Evolutionary conservation across 768 basidiomycete species (phyloP).

Genomic region (Terana coerulea): DNA sequence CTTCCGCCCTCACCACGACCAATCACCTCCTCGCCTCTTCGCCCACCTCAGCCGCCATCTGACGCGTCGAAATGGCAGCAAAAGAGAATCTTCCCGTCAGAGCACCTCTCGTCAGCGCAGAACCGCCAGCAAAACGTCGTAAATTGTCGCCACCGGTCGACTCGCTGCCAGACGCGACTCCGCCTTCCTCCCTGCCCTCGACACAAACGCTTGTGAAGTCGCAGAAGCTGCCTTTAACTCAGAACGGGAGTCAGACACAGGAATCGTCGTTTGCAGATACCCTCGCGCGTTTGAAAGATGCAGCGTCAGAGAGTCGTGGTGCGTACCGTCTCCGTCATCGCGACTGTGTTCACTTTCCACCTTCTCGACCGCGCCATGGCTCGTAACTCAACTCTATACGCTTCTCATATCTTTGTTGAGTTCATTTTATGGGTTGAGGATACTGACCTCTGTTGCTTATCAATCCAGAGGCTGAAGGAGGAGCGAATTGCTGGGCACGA

Average conservation of each 20-base stretch:
- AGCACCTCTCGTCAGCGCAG: background rate
- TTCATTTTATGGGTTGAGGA: too few relatives aligned
- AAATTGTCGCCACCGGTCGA: background rate
- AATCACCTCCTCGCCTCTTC: background rate
- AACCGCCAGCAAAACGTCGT: constrained; percentile 3
- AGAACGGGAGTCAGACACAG: background rate
- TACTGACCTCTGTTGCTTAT: background rate
- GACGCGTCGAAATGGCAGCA: constrained; percentile 3
- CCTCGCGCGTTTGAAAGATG: constrained; percentile 32
- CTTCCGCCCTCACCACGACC: background rate
- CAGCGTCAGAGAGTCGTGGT: constrained; percentile 25
- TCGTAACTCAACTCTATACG: too few relatives aligned
- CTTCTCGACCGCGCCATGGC: too few relatives aligned
- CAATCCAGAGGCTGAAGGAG: constrained; percentile 69
- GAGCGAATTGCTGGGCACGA: constrained; percentile 70
- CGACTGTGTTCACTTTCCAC: too few relatives aligned
- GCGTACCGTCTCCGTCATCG: background rate
- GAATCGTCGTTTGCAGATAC: constrained; percentile 37
- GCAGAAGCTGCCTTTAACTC: too few relatives aligned
- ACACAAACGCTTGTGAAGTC: too few relatives aligned
- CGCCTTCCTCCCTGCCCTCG: background rate
- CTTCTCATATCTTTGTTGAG: too few relatives aligned
- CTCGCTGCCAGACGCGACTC: background rate
- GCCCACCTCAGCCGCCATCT: background rate
- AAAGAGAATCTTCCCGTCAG: constrained; percentile 1